Conservation (phyloP, 768 basidiomycete species). For the Leucosporidium creatinivorum region DNA sequence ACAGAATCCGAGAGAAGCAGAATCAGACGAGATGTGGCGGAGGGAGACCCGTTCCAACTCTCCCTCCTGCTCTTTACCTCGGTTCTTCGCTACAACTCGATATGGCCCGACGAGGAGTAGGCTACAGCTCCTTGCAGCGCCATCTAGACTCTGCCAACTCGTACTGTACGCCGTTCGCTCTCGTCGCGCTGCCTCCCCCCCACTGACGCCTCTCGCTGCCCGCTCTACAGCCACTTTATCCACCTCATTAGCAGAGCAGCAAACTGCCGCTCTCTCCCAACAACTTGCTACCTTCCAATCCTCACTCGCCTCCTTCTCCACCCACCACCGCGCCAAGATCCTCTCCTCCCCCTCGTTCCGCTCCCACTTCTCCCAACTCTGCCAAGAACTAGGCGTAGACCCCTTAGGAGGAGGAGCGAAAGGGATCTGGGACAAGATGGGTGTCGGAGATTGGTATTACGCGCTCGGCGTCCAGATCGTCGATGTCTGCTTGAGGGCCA, state of each 20-base stretch:
- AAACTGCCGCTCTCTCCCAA: constrained; percentile 68
- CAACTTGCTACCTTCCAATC: constrained; percentile 79
- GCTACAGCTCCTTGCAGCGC: too few species aligned
- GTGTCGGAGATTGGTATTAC: constrained; percentile 76
- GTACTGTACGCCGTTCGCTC: too few species aligned
- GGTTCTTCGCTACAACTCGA: too few species aligned
- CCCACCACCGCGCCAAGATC: constrained; percentile 75
- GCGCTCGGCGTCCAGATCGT: constrained; percentile 71
- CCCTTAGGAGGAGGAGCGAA: constrained; percentile 51
- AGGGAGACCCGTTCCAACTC: too few species aligned
- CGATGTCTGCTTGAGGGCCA: constrained; percentile 44
- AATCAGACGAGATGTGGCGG: too few species aligned
- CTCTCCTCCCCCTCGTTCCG: constrained; percentile 75
- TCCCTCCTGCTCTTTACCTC: too few species aligned
- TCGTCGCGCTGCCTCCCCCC: too few species aligned
- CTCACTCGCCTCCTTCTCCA: constrained; percentile 69
- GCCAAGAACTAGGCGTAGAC: constrained; percentile 86
- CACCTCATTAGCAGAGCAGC: constrained; percentile 62
- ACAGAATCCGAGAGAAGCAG: too few species aligned
- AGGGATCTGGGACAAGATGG: constrained; percentile 87
- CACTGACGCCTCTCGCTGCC: too few species aligned
- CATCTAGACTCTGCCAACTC: too few species aligned
- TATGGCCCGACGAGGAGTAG: too few species aligned
- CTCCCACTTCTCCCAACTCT: constrained; percentile 92
- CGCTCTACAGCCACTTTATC: constrained; percentile 73